Base-by-base conservation (phyloP, 2,329 filamentous ascomycete species). In the Tolypocladium ophioglossoides region DNA sequence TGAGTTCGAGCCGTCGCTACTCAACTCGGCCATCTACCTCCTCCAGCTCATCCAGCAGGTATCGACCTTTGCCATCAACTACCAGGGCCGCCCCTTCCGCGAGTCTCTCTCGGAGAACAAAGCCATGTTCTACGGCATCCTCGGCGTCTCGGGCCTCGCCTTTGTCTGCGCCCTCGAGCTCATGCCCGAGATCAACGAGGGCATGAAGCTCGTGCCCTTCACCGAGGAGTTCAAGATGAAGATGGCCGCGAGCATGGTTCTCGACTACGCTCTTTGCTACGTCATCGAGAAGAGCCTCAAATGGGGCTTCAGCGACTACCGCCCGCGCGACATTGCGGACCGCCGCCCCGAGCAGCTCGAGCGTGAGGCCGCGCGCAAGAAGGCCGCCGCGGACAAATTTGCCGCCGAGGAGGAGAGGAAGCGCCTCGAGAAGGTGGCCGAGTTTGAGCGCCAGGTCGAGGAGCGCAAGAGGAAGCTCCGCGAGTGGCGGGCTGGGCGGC, bases 21-120 rank as follows among this genome's bases (percentile, higher is more conserved):
- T 99, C 68, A 99, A 99, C 78, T 94, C 87, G 50, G 94, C 94
- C 54, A 89, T 99, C 62, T 99, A 97, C 71, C 87, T 99, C 30
- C 83, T 99, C 41, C 94, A 97, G 67, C 84, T 99, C 52, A 97
- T 99, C 70, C 94, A 99, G 72, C 94, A 99, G 72, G 96, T 99
- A 67, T 96, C 91, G 27, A 99, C 94, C 3, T 99, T 99, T 65
- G 91, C 94, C 57, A 96, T 99, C 78, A 99, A 99, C 78, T 99
- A 99, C 77, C 94, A 99, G 72, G 94, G 94, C 56, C 87, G 94
- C 11, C 94, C 94, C 14, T 99, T 99, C 86, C 89, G 94, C 56
- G 94, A 99, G 74, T 88, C 87, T 24, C 90, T 99, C 61, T 86
- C 87, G 6, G 94, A 96, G 74, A 99, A 99, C 78, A 87, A 85